A percentile compares a stretch with the other conserved stretches of the same genome.
These are phyloP conservation scores for Ceratobasidium sp. DNA, from an alignment of 1,284 basidiomycete genomes.

Conservation along the genomic window DNA sequence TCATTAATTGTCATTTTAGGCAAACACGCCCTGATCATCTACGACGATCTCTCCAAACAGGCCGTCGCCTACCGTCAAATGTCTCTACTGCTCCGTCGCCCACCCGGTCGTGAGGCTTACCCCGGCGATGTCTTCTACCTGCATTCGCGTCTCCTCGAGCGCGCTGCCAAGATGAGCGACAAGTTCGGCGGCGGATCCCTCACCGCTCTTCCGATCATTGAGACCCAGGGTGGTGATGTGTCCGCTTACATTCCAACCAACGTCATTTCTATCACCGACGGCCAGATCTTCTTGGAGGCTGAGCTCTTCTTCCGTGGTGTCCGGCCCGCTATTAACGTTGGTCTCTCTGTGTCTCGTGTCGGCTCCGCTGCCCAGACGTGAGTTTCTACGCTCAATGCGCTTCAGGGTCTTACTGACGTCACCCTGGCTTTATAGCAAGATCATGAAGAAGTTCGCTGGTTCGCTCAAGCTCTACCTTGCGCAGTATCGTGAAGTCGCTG, in stretches of 20 bases:
- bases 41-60: slow-evolving; percentile 99
- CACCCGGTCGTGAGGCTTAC: slow-evolving; percentile 99
- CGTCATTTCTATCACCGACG: slow-evolving; percentile 98
- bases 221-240: slow-evolving; percentile 99
- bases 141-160: slow-evolving; percentile 99
- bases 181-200: slow-evolving; percentile 97
- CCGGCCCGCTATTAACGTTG: slow-evolving; percentile 99
- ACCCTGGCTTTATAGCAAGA: slow-evolving; percentile 68
- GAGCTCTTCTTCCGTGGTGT: slow-evolving; percentile 99
- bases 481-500: slow-evolving; percentile 99
- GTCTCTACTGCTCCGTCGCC: slow-evolving; percentile 99
- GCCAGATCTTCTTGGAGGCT: slow-evolving; percentile 99
- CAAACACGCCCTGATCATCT: slow-evolving; percentile 90
- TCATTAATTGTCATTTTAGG: slow-evolving; percentile 55
- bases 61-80: slow-evolving; percentile 99
- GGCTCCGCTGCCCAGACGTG: slow-evolving; percentile 99
- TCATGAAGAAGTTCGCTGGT: slow-evolving; percentile 99
- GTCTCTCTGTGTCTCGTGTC: slow-evolving; percentile 99
- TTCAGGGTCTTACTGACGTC: slow-evolving; percentile 19
- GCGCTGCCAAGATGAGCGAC: slow-evolving; percentile 99
- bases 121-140: slow-evolving; percentile 99
- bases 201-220: slow-evolving; percentile 98
- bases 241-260: slow-evolving; percentile 89
- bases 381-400: slow-evolving; percentile 52
- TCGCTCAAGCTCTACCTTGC: slow-evolving; percentile 99